A percentile compares a stretch with the other conserved stretches of the same genome.
Conservation (phyloP, 2,329 filamentous ascomycete species). For the Erysiphe pulchra region DNA sequence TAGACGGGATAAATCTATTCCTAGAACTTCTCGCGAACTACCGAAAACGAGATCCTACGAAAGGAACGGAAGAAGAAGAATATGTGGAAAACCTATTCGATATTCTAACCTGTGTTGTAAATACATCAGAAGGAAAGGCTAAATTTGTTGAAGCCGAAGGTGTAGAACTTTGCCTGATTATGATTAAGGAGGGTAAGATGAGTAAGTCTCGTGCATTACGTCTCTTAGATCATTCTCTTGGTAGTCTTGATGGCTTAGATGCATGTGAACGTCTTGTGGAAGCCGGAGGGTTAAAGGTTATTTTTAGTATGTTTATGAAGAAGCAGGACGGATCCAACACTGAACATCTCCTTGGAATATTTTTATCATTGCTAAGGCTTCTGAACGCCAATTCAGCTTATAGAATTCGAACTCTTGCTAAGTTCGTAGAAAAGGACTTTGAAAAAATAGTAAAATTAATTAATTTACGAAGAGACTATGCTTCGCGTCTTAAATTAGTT, state of each 20-base stretch:
- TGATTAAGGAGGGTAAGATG: conserved; percentile 72
- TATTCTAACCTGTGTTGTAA: conserved; percentile 52
- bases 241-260: conserved; percentile 25
- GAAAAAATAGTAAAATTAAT: conserved; percentile 57
- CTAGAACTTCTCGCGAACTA: conserved; percentile 70
- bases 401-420: conserved; percentile 65
- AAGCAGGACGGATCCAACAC: conserved; percentile 39
- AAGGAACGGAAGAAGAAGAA: conserved; percentile 75
- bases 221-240: conserved; percentile 59
- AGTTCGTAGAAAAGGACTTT: conserved; percentile 89
- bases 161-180: conserved; percentile 71
- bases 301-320: conserved; percentile 78
- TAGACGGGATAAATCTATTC: conserved; percentile 53
- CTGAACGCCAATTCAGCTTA: conserved; percentile 53
- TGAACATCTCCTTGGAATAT: conserved; percentile 67
- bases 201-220: conserved; percentile 56
- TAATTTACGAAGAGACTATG: conserved; percentile 44
- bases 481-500: conserved; percentile 30
- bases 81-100: conserved; percentile 90
- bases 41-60: conserved; percentile 61
- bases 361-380: conserved; percentile 55
- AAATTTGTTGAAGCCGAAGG: conserved; percentile 80
- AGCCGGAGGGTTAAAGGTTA: conserved; percentile 55
- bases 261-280: conserved; percentile 60
- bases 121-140: conserved; percentile 46